Evolutionary conservation across 129 eudicot species (phyloP).

Genomic region (Solidago caesia): DNA sequence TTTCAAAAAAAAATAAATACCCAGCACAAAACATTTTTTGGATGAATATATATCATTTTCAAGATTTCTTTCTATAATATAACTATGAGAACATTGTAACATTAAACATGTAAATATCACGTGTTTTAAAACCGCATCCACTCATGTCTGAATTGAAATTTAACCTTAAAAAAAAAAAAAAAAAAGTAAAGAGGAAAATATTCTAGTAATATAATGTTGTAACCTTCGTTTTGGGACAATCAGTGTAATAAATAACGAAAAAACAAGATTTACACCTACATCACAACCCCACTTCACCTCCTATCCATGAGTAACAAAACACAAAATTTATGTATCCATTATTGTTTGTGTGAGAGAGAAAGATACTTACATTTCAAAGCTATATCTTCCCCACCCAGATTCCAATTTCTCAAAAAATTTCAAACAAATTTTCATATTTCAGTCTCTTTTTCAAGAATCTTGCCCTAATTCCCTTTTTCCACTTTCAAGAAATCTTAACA

Average conservation of each 20-base stretch:
- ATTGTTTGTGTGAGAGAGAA: conserved; percentile 15
- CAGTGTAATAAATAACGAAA: background rate
- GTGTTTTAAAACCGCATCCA: too few species aligned
- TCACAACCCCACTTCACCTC: background rate
- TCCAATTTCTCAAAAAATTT: conserved; percentile 20
- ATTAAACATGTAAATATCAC: too few species aligned
- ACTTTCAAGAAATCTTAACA: background rate
- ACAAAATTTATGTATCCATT: conserved; percentile 18
- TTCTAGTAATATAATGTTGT: background rate
- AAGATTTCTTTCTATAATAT: too few species aligned
- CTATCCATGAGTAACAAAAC: conserved; percentile 1
- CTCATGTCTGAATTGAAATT: too few species aligned
- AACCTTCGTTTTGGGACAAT: conserved; percentile 5
- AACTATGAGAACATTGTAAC: too few species aligned
- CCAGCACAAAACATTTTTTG: too few species aligned
- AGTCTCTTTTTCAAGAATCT: conserved; percentile 14
- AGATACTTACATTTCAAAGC: conserved; percentile 3
- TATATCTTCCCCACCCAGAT: conserved; percentile 30
- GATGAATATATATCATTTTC: too few species aligned
- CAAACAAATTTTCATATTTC: conserved; percentile 7
- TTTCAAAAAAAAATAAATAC: too few species aligned
- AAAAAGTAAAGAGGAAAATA: too few species aligned
- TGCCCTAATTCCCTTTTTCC: conserved; percentile 23
- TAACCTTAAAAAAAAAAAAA: too few species aligned
- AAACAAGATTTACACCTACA: conserved; percentile 26